phyloP scores from a whole-genome alignment of 371 early-diverging fungal genomes.

The Entomophthora muscae region DNA sequence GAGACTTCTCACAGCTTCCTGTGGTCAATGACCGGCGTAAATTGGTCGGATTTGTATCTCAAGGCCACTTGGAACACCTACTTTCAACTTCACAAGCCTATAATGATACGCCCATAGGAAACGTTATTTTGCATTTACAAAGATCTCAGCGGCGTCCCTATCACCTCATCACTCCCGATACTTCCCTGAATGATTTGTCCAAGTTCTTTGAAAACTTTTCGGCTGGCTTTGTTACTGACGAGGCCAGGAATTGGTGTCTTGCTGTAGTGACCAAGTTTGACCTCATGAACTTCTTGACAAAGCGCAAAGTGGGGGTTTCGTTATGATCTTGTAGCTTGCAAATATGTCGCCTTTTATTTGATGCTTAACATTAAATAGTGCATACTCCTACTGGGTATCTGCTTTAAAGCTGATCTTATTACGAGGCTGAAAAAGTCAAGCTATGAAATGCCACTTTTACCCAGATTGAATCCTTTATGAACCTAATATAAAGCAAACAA shows the following conservation, averaged over 20 bases:
- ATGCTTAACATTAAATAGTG: too few species aligned
- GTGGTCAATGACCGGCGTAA: conserved; percentile 48
- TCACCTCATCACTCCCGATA: conserved; percentile 25
- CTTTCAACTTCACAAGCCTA: neutral
- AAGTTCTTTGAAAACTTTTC: conserved; percentile 25
- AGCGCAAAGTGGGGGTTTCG: neutral
- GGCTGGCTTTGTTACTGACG: conserved; percentile 32
- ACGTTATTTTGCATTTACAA: neutral
- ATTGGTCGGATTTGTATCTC: conserved; percentile 53
- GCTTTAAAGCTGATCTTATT: too few species aligned
- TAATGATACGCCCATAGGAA: neutral
- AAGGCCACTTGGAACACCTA: neutral
- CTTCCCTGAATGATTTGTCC: conserved; percentile 27
- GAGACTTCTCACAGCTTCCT: conserved; percentile 76
- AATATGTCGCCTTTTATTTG: too few species aligned
- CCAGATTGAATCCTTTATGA: too few species aligned
- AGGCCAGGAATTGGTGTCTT: conserved; percentile 24
- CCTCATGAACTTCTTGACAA: conserved; percentile 13
- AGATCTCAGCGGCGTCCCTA: conserved; percentile 10
- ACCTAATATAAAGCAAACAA: too few species aligned
- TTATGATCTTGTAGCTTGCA: too few species aligned
- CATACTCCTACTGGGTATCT: too few species aligned
- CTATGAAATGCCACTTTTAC: too few species aligned
- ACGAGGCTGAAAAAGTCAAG: too few species aligned
- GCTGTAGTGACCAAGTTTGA: conserved; percentile 32